Conservation (phyloP, 2,329 filamentous ascomycete genomes). For the Ophiostoma sp. region DNA sequence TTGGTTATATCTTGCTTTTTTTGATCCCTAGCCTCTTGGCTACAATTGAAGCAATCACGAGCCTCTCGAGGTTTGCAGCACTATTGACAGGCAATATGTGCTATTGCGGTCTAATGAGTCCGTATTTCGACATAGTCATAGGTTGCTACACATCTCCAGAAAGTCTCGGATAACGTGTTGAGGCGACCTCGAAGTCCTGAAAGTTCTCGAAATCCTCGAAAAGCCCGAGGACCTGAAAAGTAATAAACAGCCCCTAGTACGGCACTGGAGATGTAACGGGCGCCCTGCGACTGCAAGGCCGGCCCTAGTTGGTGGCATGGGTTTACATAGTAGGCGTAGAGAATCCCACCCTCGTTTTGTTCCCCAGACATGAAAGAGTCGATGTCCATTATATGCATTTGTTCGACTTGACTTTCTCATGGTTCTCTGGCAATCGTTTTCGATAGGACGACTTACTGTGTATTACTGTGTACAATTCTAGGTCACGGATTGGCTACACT, state of each 20-base stretch:
- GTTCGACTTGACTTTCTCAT: not conserved
- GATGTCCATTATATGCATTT: not conserved
- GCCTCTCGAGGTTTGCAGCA: not conserved
- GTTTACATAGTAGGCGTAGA: not conserved
- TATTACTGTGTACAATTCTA: not conserved
- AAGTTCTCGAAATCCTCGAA: not conserved
- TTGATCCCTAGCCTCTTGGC: not conserved
- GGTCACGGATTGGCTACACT: not conserved
- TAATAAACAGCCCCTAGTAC: constrained; percentile 8
- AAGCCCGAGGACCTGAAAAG: not conserved
- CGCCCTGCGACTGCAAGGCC: not conserved
- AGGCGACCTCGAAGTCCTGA: not conserved
- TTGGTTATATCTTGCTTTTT: not conserved
- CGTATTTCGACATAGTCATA: too few relatives aligned
- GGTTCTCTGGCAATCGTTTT: not conserved
- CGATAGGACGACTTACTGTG: not conserved
- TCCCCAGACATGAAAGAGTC: not conserved
- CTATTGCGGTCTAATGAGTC: too few relatives aligned
- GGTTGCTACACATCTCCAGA: too few relatives aligned
- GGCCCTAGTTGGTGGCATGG: not conserved
- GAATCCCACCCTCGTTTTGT: not conserved
- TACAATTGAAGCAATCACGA: not conserved
- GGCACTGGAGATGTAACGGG: not conserved
- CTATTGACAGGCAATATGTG: not conserved
- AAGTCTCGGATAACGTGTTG: not conserved